Evolutionary conservation across 2,329 filamentous ascomycete genomes (phyloP).

Genomic region (Pseudocercospora musae): DNA sequence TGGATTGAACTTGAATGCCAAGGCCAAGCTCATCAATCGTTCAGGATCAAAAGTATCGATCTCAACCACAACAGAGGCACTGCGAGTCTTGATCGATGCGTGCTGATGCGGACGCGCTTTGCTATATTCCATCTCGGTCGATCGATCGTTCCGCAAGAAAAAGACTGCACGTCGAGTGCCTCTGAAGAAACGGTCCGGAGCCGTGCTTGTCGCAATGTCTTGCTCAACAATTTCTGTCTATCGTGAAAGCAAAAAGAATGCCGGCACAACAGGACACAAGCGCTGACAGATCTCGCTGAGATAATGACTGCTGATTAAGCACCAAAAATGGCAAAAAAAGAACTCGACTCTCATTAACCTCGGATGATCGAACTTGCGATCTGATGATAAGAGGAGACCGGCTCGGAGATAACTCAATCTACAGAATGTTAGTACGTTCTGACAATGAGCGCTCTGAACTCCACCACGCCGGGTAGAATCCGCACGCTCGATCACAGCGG

Average conservation of each 20-base stretch:
- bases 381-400: neutral
- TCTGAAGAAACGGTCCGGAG: neutral
- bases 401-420: neutral
- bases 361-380: neutral
- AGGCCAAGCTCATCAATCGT: neutral
- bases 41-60: neutral
- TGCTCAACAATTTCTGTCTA: neutral
- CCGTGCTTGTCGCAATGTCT: neutral
- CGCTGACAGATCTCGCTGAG: neutral
- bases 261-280: neutral
- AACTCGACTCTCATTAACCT: neutral
- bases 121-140: neutral
- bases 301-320: neutral
- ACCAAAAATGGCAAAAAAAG: neutral
- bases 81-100: neutral
- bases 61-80: neutral
- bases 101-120: neutral
- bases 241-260: neutral
- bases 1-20: neutral
- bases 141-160: neutral
- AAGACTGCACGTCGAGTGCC: neutral
- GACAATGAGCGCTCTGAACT: neutral
- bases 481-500: neutral
- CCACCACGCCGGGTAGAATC: neutral
- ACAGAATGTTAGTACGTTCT: neutral